These are phyloP conservation scores for Prunus persica DNA, from an alignment of 306 rosid genomes.

Conservation along the genomic window Prunus_persica_NCBIv2 NC_034012.1:7320501-7321000, in stretches of 20 bases:
- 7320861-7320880: conserved; percentile 2
- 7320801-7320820: conserved; percentile 19
- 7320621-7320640: conserved; percentile 51
- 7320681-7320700: conserved; percentile 63
- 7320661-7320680: conserved; percentile 66
- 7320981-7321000: neutral
- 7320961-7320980: too few species aligned
- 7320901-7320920: neutral
- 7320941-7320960: neutral
- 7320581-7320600: conserved; percentile 58
- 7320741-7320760: conserved; percentile 50
- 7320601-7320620: conserved; percentile 85
- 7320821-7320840: conserved; percentile 14
- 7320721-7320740: conserved; percentile 47
- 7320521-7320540: conserved; percentile 59
- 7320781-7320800: conserved; percentile 4
- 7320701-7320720: conserved; percentile 52
- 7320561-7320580: conserved; percentile 62
- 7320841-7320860: conserved; percentile 16
- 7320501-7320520: conserved; percentile 72
- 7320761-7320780: conserved; percentile 22
- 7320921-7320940: neutral
- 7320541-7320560: conserved; percentile 62
- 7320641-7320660: conserved; percentile 59
- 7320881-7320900: conserved; percentile 4